phyloP scores from a whole-genome alignment of 352 stramenopile species.

The Phytophthora boehmeriae region DNA sequence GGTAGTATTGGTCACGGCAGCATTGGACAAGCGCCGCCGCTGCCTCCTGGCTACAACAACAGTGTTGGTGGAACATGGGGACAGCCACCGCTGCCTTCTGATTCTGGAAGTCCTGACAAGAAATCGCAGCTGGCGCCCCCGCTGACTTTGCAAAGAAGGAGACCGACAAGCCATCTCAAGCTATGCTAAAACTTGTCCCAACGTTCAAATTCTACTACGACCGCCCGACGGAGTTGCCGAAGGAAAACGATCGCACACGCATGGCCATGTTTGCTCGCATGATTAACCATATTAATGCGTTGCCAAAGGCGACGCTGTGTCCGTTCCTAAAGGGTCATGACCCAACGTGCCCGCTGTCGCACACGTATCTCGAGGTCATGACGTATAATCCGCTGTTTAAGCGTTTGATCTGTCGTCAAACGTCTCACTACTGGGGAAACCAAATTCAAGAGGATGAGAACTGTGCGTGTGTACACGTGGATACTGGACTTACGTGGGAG shows the following conservation, averaged over 20 bases:
- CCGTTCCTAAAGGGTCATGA: slow-evolving; percentile 29
- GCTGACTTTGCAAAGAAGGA: slow-evolving; percentile 21
- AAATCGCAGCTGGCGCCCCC: slow-evolving; percentile 7
- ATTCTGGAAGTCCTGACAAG: slow-evolving; percentile 26
- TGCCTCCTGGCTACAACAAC: slow-evolving; percentile 33
- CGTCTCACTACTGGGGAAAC: slow-evolving; percentile 46
- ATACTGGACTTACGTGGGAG: slow-evolving; percentile 45
- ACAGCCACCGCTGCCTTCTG: slow-evolving; percentile 26
- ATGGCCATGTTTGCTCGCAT: slow-evolving; percentile 54
- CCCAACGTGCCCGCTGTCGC: slow-evolving; percentile 36
- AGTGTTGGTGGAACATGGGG: slow-evolving; percentile 29
- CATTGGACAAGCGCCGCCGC: slow-evolving; percentile 6
- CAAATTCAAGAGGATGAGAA: slow-evolving; percentile 48
- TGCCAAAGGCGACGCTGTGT: slow-evolving; percentile 56
- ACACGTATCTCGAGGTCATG: slow-evolving; percentile 60
- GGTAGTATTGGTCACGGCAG: slow-evolving; percentile 2
- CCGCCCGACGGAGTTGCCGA: slow-evolving; percentile 32
- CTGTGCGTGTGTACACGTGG: slow-evolving; percentile 53
- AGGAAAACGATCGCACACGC: slow-evolving; percentile 33
- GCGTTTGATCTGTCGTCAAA: slow-evolving; percentile 46
- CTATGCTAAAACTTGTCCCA: slow-evolving; percentile 24
- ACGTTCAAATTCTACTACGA: slow-evolving; percentile 41
- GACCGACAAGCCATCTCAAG: slow-evolving; percentile 27
- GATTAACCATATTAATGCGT: slow-evolving; percentile 53
- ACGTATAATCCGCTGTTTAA: slow-evolving; percentile 61